A percentile compares a stretch with the other conserved stretches of the same genome.
These are phyloP conservation scores for Leccinum arenicola DNA, from an alignment of 768 basidiomycete species.

Conservation along the genomic window DNA sequence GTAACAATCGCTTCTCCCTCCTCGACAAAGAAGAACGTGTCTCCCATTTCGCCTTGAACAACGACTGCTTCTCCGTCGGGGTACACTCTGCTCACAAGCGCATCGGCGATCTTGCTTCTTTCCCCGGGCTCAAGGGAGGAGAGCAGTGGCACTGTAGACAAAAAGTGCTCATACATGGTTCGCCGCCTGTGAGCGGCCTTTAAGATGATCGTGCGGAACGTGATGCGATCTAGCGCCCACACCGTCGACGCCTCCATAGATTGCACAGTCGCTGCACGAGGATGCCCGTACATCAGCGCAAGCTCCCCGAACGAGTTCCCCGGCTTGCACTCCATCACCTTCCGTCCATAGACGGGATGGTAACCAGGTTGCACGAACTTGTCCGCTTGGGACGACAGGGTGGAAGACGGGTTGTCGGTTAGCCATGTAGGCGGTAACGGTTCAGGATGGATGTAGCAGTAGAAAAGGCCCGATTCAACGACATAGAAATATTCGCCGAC, in stretches of 20 bases:
- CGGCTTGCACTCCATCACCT: conserved; percentile 81
- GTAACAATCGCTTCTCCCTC: conserved; percentile 88
- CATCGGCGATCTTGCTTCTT: conserved; percentile 96
- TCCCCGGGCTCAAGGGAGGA: conserved; percentile 84
- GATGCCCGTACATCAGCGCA: conserved; percentile 97
- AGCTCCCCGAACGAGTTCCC: conserved; percentile 94
- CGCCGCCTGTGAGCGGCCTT: conserved; percentile 88
- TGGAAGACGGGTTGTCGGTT: conserved; percentile 38
- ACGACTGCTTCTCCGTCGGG: conserved; percentile 87
- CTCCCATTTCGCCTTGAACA: conserved; percentile 90
- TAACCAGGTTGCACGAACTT: conserved; percentile 62
- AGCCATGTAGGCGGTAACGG: conserved; percentile 61
- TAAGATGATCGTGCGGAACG: conserved; percentile 96
- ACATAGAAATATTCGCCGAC: conserved; percentile 98
- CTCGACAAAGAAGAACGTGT: conserved; percentile 97
- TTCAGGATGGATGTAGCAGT: conserved; percentile 77
- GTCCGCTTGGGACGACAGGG: conserved; percentile 41
- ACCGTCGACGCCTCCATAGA: conserved; percentile 79
- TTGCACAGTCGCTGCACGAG: conserved; percentile 91
- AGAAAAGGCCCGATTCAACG: conserved; percentile 83
- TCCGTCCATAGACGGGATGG: conserved; percentile 71
- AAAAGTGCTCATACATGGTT: conserved; percentile 95
- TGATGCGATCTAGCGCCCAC: conserved; percentile 96
- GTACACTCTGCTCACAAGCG: conserved; percentile 80
- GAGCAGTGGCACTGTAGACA: conserved; percentile 86